These are phyloP conservation scores for Euphorbia peplus DNA, from an alignment of 345 rosid species.

Conservation along the genomic window DNA sequence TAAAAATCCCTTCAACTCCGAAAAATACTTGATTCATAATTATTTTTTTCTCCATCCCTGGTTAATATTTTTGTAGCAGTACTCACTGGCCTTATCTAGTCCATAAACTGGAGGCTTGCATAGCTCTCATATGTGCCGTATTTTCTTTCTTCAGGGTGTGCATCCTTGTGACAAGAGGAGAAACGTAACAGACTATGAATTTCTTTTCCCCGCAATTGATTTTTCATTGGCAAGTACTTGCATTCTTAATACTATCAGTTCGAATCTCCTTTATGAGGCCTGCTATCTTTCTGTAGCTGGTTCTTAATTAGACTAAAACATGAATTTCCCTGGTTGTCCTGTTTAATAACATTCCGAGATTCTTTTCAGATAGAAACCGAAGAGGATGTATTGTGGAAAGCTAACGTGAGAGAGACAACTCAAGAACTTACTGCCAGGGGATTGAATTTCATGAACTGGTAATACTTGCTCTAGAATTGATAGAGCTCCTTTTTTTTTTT, in stretches of 20 bases:
- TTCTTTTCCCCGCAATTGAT: constrained; percentile 90
- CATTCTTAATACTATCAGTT: constrained; percentile 22
- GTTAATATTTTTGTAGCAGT: neutral
- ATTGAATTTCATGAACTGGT: constrained; percentile 77
- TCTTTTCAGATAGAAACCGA: constrained; percentile 65
- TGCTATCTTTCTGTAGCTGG: constrained; percentile 8
- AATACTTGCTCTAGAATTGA: constrained; percentile 3
- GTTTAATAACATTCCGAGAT: constrained; percentile 23
- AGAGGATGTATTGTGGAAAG: constrained; percentile 77
- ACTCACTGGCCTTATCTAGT: neutral
- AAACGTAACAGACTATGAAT: constrained; percentile 66
- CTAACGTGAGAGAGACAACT: constrained; percentile 74
- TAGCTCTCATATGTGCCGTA: neutral
- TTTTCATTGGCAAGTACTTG: constrained; percentile 78
- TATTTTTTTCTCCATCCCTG: neutral
- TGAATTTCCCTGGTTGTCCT: neutral
- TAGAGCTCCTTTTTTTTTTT: neutral
- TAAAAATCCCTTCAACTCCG: neutral
- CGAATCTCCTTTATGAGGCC: constrained; percentile 17
- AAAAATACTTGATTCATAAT: neutral
- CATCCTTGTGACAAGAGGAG: constrained; percentile 88
- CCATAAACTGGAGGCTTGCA: neutral
- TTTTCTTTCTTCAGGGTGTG: constrained; percentile 60
- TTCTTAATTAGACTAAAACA: constrained; percentile 10
- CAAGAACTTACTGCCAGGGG: constrained; percentile 81